phyloP scores from a whole-genome alignment of 2,329 filamentous ascomycete genomes.

The Penicillium glabrum region DNA sequence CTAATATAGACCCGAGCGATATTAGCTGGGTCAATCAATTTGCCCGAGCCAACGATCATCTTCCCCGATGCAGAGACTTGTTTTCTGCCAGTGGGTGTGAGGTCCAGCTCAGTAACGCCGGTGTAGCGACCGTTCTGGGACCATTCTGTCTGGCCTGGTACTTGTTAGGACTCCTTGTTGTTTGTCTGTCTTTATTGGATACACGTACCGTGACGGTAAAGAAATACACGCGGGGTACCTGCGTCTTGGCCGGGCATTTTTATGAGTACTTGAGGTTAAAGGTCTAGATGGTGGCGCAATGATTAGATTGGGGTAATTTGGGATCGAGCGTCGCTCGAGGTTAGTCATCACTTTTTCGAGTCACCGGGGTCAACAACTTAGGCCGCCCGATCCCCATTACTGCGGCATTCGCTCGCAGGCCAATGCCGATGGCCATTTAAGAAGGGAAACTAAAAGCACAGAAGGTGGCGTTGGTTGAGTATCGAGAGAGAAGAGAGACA shows the following conservation, averaged over 20 bases:
- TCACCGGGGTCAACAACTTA: no score
- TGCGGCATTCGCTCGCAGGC: no score
- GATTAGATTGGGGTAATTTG: no score
- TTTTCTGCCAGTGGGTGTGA: conserved; percentile 41
- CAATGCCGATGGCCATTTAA: no score
- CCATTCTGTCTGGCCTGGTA: conserved; percentile 46
- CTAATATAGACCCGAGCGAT: conserved; percentile 52
- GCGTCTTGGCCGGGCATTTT: conserved; percentile 40
- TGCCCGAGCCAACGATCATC: conserved; percentile 51
- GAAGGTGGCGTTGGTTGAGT: no score
- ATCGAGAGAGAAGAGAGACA: no score
- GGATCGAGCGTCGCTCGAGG: no score
- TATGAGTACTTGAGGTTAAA: no score
- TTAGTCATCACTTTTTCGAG: no score
- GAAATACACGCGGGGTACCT: conserved; percentile 39
- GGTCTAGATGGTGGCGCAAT: no score
- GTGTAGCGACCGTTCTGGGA: conserved; percentile 50
- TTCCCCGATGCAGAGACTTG: conserved; percentile 49
- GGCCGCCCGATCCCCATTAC: no score
- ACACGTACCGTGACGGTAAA: conserved; percentile 38
- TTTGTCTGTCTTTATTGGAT: background rate
- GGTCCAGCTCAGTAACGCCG: conserved; percentile 45
- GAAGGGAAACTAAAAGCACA: no score
- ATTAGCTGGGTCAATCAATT: conserved; percentile 52
- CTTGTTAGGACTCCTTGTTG: background rate